A percentile compares a stretch with the other conserved stretches of the same genome.
These are phyloP conservation scores for Solanum chaucha DNA, from an alignment of 257 asterid genomes.

Conservation along the genomic window DNA sequence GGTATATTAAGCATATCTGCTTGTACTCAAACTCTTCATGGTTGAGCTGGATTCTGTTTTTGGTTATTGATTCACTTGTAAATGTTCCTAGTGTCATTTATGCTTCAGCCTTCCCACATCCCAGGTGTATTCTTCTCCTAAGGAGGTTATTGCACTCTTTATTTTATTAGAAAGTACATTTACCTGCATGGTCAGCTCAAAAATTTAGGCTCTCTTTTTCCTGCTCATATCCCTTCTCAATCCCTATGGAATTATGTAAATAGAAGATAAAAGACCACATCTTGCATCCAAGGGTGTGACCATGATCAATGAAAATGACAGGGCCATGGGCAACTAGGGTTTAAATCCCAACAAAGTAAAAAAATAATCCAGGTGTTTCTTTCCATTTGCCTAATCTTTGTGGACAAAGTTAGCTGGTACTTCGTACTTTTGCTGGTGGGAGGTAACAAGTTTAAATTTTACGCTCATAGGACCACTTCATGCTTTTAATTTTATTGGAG, in stretches of 20 bases:
- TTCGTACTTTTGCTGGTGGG: not conserved
- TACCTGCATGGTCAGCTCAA: not conserved
- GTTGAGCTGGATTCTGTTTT: not conserved
- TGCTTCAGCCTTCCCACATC: not conserved
- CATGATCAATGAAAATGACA: not conserved
- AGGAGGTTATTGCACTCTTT: not conserved
- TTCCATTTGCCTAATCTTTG: not conserved
- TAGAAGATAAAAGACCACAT: not conserved
- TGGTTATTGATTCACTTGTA: not conserved
- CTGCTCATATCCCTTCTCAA: not conserved
- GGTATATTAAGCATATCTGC: slow-evolving; percentile 28
- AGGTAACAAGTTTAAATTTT: not conserved
- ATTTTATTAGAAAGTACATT: not conserved
- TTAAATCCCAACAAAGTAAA: not conserved
- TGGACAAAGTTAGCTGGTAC: not conserved
- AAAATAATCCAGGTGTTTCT: not conserved
- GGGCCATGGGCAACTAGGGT: not conserved
- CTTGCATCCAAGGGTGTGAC: not conserved
- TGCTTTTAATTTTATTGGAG: not conserved
- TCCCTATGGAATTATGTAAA: not conserved
- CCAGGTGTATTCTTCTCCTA: not conserved
- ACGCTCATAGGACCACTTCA: not conserved
- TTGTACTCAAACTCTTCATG: not conserved
- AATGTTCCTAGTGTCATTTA: not conserved
- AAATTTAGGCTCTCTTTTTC: not conserved